Conservation (phyloP, 2,329 filamentous ascomycete species). For the Thelonectria discophora region DNA sequence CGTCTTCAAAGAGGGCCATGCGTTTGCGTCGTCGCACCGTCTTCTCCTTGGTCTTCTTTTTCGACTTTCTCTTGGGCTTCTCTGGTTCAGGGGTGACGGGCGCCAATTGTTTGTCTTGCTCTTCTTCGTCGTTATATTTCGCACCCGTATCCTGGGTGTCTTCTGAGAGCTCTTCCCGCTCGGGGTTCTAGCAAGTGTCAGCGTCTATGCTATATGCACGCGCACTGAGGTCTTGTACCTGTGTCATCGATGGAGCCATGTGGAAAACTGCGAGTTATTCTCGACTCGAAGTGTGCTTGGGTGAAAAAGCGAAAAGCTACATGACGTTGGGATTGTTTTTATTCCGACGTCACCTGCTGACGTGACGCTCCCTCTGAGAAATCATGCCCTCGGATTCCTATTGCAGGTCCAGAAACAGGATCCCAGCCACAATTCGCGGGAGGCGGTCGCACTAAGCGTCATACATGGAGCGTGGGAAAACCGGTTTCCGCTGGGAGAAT, state of each 20-base stretch:
- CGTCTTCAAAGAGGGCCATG: conserved; percentile 37
- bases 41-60: conserved; percentile 19
- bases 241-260: neutral
- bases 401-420: too few relatives aligned
- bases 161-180: neutral
- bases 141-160: too few relatives aligned
- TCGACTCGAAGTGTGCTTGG: too few relatives aligned
- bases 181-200: neutral
- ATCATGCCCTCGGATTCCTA: too few relatives aligned
- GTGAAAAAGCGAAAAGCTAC: too few relatives aligned
- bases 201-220: too few relatives aligned
- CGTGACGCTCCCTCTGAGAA: too few relatives aligned
- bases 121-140: neutral
- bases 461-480: neutral
- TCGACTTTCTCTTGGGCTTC: neutral
- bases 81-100: neutral
- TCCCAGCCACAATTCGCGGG: too few relatives aligned
- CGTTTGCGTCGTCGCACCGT: conserved; percentile 30
- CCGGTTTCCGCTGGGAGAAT: neutral
- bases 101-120: neutral
- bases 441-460: neutral
- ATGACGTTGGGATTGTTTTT: too few relatives aligned
- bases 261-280: neutral
- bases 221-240: neutral
- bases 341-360: too few relatives aligned